phyloP scores from a whole-genome alignment of 352 stramenopile genomes.

The Achlya hypogyna region DNA sequence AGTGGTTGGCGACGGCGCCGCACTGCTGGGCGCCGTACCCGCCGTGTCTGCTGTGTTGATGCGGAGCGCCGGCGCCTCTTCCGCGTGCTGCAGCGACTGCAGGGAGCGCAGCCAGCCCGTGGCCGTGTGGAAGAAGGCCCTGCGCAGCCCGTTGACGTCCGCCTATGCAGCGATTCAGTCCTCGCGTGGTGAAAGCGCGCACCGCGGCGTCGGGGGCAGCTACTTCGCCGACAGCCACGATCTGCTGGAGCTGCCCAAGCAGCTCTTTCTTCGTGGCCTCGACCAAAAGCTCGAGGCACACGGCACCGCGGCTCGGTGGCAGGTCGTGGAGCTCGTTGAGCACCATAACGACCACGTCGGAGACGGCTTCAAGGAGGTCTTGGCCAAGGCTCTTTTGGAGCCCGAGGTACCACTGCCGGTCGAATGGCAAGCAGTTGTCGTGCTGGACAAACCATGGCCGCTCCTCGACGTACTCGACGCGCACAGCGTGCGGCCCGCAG shows the following conservation, averaged over 20 bases:
- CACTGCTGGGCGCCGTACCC: not conserved
- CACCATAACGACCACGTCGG: not conserved
- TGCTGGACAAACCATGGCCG: slow-evolving; percentile 16
- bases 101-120: not conserved
- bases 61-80: not conserved
- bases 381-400: not conserved
- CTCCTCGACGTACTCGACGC: slow-evolving; percentile 58
- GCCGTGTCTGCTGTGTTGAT: not conserved
- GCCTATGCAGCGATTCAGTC: not conserved
- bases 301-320: not conserved
- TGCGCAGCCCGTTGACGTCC: slow-evolving; percentile 8
- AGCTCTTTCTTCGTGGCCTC: not conserved
- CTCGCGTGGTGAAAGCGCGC: not conserved
- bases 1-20: not conserved
- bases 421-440: slow-evolving; percentile 19
- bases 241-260: not conserved
- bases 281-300: slow-evolving; percentile 13
- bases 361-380: not conserved
- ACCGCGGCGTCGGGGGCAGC: not conserved
- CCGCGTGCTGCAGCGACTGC: not conserved
- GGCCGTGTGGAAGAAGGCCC: slow-evolving; percentile 7
- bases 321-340: not conserved
- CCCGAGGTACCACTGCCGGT: not conserved
- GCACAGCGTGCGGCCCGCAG: slow-evolving; percentile 49
- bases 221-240: not conserved